Conservation (phyloP, 2,329 filamentous ascomycete species). For the Dactylellina drechsleri region DNA sequence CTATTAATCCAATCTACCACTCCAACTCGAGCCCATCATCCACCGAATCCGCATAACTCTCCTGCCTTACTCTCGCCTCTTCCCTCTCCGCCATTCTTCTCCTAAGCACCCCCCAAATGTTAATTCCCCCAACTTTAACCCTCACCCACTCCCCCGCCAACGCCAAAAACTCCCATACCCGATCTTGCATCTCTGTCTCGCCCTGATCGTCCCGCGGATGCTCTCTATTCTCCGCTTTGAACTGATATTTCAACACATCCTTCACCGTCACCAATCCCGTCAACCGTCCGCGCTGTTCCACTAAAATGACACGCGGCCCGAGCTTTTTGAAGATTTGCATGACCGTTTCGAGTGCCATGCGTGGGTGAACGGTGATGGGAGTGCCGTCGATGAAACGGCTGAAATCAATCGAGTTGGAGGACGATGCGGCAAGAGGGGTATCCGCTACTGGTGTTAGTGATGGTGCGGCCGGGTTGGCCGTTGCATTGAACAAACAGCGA, state of each 20-base stretch:
- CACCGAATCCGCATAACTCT: not conserved
- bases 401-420: conserved; percentile 76
- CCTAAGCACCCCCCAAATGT: conserved; percentile 59
- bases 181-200: conserved; percentile 71
- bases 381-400: conserved; percentile 88
- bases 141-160: conserved; percentile 70
- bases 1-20: not conserved
- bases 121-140: conserved; percentile 63
- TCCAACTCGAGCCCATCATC: conserved; percentile 3
- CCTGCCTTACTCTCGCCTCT: not conserved
- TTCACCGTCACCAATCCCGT: conserved; percentile 92
- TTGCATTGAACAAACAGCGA: conserved; percentile 74
- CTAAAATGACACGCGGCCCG: conserved; percentile 88
- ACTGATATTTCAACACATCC: conserved; percentile 96
- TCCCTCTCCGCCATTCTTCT: conserved; percentile 17
- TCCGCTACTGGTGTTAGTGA: conserved; percentile 62
- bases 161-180: conserved; percentile 71
- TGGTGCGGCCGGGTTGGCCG: conserved; percentile 50
- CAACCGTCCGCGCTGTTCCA: conserved; percentile 87
- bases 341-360: conserved; percentile 90
- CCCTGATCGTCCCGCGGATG: conserved; percentile 70
- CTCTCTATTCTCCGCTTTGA: conserved; percentile 90
- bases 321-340: conserved; percentile 99
- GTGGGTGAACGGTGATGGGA: conserved; percentile 88
- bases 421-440: conserved; percentile 65